Evolutionary conservation across 345 rosid genomes (phyloP), one percentile per base, ranked within the genome.

Genomic region (Pistacia integerrima): DNA sequence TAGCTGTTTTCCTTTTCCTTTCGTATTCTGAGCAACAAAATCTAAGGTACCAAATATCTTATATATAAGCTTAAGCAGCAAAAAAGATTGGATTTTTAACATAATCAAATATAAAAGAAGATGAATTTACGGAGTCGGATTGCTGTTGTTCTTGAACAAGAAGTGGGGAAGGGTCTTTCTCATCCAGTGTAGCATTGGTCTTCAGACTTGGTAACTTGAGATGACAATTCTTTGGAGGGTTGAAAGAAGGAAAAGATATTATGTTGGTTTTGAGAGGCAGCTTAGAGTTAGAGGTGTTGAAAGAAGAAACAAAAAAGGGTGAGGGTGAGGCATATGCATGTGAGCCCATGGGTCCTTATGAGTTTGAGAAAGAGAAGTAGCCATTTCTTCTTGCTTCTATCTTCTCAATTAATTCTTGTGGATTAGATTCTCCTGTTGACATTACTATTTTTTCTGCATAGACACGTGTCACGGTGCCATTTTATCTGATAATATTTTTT

Each of bases 161-260:
- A 33, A 72, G 12, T 30, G 87, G 76, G 35, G 70, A 46, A 51
- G 85, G 64, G 49, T 83, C 87, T 58, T 72, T 84, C 48, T 88
- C 85, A 49, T 84, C 88, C 9, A 85, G 77, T 18, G 85, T 72
- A 69, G 92, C 89, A 83, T 84, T 81, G 54, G 82, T 77, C 59
- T 52, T 84, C 51, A 76, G 48, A 46, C 35, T 74, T n/a, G 30
- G 73, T 20, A 66, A 78, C 52, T 12, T 79, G 67, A 74, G 25
- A 22, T 30, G 28, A 68, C 9, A 25, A 35, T n/a, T 60, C 14
- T 28, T 70, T 46, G 2, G 10, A 48, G 64, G 49, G 38, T 35
- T 36, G 64, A 63, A 54, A 64, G 74, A 69, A 64, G 62, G 63
- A 12, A 67, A 11, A 60, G 2, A 28, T 5, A 67, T 16, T 49